A percentile compares a stretch with the other conserved stretches of the same genome.
phyloP scores from a whole-genome alignment of 2,329 filamentous ascomycete species.

The Aspergillus arachidicola region DNA sequence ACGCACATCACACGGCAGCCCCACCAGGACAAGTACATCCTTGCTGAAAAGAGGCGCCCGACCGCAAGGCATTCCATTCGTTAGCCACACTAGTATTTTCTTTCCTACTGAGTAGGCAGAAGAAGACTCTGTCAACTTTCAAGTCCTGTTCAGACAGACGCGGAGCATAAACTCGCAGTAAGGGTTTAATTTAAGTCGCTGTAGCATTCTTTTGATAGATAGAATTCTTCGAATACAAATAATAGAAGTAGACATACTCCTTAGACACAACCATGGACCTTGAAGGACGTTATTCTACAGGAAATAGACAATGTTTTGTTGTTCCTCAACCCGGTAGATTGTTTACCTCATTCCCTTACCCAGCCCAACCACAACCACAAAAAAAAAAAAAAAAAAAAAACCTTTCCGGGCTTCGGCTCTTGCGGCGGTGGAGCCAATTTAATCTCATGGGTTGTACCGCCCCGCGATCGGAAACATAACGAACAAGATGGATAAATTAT shows the following conservation, averaged over 20 bases:
- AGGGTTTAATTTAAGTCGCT: slow-evolving; percentile 9
- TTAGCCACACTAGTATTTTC: not conserved
- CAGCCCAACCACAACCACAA: not conserved
- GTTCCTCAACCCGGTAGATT: slow-evolving; percentile 24
- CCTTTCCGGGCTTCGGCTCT: slow-evolving; percentile 12
- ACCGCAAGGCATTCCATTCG: slow-evolving; percentile 1
- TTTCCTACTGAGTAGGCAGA: not conserved
- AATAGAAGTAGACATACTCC: not conserved
- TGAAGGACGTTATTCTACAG: not conserved
- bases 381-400: not conserved
- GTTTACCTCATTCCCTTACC: slow-evolving; percentile 15
- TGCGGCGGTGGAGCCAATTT: slow-evolving; percentile 17
- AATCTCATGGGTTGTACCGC: slow-evolving; percentile 10
- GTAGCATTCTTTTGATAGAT: not conserved
- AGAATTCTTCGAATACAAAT: not conserved
- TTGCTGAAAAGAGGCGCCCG: slow-evolving; percentile 15
- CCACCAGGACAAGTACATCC: slow-evolving; percentile 10
- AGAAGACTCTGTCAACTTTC: not conserved
- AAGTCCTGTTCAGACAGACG: not conserved
- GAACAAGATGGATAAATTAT: slow-evolving; percentile 3
- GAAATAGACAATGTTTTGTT: slow-evolving; percentile 18
- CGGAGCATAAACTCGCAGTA: not conserved
- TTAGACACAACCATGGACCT: not conserved
- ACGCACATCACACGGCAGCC: slow-evolving; percentile 13
- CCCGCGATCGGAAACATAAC: slow-evolving; percentile 17